A percentile compares a stretch with the other conserved stretches of the same genome.
phyloP scores from a whole-genome alignment of 2,329 filamentous ascomycete genomes.

The Arachnomyces sp. region DNA sequence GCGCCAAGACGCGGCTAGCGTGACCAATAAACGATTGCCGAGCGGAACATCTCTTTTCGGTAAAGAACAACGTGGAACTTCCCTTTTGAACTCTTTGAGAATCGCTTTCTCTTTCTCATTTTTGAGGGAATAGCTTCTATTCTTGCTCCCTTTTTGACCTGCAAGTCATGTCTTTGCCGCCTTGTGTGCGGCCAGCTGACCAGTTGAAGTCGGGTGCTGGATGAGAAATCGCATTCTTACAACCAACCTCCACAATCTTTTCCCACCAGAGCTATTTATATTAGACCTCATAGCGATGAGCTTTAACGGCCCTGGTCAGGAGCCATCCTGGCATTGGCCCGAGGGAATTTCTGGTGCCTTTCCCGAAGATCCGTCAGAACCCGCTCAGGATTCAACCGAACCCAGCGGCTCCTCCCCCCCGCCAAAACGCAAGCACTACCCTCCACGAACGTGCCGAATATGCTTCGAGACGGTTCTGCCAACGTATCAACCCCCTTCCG shows the following conservation, averaged over 20 bases:
- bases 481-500: slow-evolving; percentile 48
- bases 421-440: slow-evolving; percentile 45
- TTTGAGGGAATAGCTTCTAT: slow-evolving; percentile 10
- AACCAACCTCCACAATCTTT: not conserved
- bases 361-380: not conserved
- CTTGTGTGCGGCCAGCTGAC: not conserved
- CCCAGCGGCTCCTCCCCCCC: not conserved
- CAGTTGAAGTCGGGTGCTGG: slow-evolving; percentile 4
- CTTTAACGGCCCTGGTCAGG: not conserved
- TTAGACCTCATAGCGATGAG: no score
- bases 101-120: not conserved
- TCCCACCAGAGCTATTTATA: no score
- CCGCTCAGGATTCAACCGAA: not conserved
- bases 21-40: slow-evolving; percentile 16
- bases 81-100: not conserved
- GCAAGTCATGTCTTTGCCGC: slow-evolving; percentile 5
- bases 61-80: slow-evolving; percentile 4
- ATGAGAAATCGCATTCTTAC: slow-evolving; percentile 5
- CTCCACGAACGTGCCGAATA: slow-evolving; percentile 74
- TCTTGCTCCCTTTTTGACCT: slow-evolving; percentile 12
- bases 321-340: slow-evolving; percentile 17
- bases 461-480: slow-evolving; percentile 67
- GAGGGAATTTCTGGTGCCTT: not conserved
- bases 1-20: slow-evolving; percentile 11
- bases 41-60: slow-evolving; percentile 11